These are phyloP conservation scores for Cucumis melo DNA, from an alignment of 306 rosid genomes.

Conservation along the genomic window DNA sequence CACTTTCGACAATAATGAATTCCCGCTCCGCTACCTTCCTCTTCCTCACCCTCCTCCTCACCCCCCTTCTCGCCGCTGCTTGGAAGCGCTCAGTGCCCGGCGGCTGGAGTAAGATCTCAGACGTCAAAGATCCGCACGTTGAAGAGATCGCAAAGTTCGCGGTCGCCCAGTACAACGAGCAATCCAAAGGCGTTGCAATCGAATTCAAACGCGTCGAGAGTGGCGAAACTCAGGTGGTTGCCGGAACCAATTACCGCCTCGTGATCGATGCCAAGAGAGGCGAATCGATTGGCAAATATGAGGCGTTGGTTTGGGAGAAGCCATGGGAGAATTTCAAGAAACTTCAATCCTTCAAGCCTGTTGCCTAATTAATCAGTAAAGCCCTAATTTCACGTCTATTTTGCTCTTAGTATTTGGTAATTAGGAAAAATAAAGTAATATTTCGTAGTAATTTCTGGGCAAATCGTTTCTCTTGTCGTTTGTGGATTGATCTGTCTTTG, in stretches of 20 bases:
- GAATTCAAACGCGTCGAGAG: background rate
- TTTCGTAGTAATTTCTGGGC: background rate
- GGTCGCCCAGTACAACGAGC: background rate
- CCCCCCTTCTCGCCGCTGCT: background rate
- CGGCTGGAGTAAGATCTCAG: background rate
- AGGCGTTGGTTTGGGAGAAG: background rate
- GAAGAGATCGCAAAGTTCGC: background rate
- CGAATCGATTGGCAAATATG: background rate
- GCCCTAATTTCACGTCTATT: background rate
- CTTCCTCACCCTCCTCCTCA: background rate
- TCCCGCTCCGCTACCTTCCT: background rate
- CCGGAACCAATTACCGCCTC: background rate
- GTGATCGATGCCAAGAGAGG: background rate
- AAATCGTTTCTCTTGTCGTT: background rate
- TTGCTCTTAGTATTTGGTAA: no score
- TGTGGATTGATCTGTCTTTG: background rate
- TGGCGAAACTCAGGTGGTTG: background rate
- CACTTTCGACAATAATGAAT: background rate
- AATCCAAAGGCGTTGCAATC: background rate
- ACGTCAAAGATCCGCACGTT: background rate
- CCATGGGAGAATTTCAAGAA: background rate
- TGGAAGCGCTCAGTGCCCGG: background rate
- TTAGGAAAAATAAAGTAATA: no score
- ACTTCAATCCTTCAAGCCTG: background rate
- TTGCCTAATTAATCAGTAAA: background rate